Conservation (phyloP, 1,284 basidiomycete genomes). For the Anthracocystis walkeri region DNA sequence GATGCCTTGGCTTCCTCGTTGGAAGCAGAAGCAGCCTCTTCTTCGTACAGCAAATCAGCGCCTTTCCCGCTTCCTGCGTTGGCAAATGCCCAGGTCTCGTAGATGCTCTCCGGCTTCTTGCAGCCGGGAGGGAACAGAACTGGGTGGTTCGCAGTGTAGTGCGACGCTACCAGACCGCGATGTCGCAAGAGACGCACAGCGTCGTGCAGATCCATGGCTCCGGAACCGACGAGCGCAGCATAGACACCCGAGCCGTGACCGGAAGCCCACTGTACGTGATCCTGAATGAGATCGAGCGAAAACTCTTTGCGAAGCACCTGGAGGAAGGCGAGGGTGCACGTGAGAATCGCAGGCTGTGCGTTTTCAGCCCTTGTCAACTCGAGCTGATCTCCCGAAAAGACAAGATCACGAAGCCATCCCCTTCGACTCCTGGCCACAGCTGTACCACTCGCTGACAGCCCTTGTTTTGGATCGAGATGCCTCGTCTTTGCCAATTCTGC, state of each 20-base stretch:
- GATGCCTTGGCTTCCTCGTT: conserved; percentile 8
- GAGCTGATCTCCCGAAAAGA: conserved; percentile 66
- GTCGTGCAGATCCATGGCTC: conserved; percentile 56
- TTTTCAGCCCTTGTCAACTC: conserved; percentile 66
- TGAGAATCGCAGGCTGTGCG: conserved; percentile 64
- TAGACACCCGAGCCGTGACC: conserved; percentile 68
- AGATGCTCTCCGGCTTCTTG: conserved; percentile 60
- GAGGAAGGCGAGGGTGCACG: conserved; percentile 64
- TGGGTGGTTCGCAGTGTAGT: conserved; percentile 54
- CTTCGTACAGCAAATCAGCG: conserved; percentile 52
- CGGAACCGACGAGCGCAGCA: conserved; percentile 61
- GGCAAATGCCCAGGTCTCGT: conserved; percentile 69
- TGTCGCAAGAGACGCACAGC: conserved; percentile 63
- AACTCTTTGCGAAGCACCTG: conserved; percentile 65
- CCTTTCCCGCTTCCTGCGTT: conserved; percentile 64
- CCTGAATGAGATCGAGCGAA: conserved; percentile 57
- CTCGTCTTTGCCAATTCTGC: conserved; percentile 55
- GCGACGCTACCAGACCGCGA: conserved; percentile 59
- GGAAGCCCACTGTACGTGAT: conserved; percentile 59
- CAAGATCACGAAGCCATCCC: conserved; percentile 61
- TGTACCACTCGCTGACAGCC: conserved; percentile 46
- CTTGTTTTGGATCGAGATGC: conserved; percentile 43
- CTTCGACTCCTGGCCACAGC: conserved; percentile 37
- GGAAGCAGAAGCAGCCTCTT: conserved; percentile 9
- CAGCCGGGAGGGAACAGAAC: conserved; percentile 65